A percentile compares a stretch with the other conserved stretches of the same genome.
These are phyloP conservation scores for Penicillium sp. DNA, from an alignment of 2,329 filamentous ascomycete genomes.

Conservation along the genomic window DNA sequence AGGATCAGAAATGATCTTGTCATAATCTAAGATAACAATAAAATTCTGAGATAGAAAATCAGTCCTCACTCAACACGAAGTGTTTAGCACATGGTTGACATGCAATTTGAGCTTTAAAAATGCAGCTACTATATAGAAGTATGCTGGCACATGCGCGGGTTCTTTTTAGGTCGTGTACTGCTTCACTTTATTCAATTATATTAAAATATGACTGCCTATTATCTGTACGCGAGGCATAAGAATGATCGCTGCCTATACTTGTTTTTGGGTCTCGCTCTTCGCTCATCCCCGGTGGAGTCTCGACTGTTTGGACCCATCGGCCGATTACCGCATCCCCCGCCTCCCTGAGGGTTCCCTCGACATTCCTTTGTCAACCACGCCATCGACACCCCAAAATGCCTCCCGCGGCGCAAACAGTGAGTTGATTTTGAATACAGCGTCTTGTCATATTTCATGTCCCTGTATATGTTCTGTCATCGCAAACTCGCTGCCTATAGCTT, in stretches of 20 bases:
- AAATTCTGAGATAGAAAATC: too few relatives aligned
- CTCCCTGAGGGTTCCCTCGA: slow-evolving; percentile 10
- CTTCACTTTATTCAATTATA: too few relatives aligned
- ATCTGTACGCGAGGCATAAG: too few relatives aligned
- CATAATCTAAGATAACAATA: neutral
- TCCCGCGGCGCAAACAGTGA: slow-evolving; percentile 40
- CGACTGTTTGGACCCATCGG: neutral
- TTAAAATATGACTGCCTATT: too few relatives aligned
- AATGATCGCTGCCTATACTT: neutral
- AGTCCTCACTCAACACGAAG: too few relatives aligned
- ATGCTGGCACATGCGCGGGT: too few relatives aligned
- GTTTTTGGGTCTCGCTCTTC: neutral
- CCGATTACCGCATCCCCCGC: slow-evolving; percentile 10
- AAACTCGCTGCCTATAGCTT: slow-evolving; percentile 16
- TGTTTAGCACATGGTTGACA: too few relatives aligned
- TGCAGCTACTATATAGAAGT: too few relatives aligned
- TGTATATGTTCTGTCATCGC: neutral
- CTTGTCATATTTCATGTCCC: neutral
- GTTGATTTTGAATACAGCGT: neutral
- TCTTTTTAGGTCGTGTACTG: too few relatives aligned
- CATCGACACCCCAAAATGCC: slow-evolving; percentile 34
- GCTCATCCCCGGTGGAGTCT: neutral
- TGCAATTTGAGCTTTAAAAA: too few relatives aligned
- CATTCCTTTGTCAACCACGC: slow-evolving; percentile 14
- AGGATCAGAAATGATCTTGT: neutral